These are phyloP conservation scores for Pestalotiopsis sp. DNA, from an alignment of 2,329 filamentous ascomycete genomes.

Conservation along the genomic window DNA sequence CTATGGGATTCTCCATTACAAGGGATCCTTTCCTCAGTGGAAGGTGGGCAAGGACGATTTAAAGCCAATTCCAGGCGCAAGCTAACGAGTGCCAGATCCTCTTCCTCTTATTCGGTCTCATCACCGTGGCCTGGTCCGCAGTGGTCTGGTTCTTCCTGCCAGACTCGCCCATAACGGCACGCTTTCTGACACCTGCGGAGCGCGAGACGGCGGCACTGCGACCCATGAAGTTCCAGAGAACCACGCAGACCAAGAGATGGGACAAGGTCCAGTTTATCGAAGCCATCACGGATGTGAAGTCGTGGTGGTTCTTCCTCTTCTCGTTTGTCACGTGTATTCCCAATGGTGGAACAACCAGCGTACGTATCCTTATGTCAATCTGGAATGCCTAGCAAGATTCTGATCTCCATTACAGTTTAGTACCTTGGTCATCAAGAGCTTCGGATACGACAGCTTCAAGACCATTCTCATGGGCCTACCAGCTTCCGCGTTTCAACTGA, in stretches of 20 bases:
- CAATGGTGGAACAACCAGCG: constrained; percentile 54
- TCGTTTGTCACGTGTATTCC: constrained; percentile 59
- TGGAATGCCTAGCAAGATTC: neutral
- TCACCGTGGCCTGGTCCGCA: constrained; percentile 54
- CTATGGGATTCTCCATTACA: constrained; percentile 32
- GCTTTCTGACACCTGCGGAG: constrained; percentile 59
- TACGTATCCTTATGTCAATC: neutral
- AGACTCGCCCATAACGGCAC: constrained; percentile 54
- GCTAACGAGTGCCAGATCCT: neutral
- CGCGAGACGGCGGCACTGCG: constrained; percentile 24
- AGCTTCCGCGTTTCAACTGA: constrained; percentile 67
- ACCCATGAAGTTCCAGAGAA: neutral
- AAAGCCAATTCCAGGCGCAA: neutral
- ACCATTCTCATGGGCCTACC: constrained; percentile 77
- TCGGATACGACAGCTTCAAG: constrained; percentile 65
- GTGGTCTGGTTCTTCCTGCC: constrained; percentile 52
- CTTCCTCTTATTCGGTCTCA: constrained; percentile 54
- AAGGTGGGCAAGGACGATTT: neutral
- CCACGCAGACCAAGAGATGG: constrained; percentile 33
- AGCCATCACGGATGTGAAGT: constrained; percentile 59
- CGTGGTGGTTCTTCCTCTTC: constrained; percentile 59
- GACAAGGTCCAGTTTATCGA: constrained; percentile 54
- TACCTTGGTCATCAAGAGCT: constrained; percentile 71
- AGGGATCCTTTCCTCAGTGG: neutral
- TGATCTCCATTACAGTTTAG: constrained; percentile 50